These are phyloP conservation scores for Lactarius deliciosus DNA, from an alignment of 768 basidiomycete genomes.

Conservation along the genomic window DNA sequence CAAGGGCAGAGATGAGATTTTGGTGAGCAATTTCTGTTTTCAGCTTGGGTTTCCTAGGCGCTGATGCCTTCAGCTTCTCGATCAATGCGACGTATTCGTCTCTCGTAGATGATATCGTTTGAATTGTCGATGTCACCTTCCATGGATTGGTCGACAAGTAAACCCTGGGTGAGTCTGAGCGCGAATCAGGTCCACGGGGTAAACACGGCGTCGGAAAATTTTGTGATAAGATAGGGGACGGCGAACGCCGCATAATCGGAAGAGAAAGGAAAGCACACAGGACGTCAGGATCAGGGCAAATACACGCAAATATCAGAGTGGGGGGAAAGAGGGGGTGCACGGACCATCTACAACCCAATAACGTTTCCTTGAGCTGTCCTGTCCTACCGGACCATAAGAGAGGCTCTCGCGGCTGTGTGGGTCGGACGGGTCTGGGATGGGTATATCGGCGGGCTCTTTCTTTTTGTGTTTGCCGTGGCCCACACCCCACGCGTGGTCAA, in stretches of 20 bases:
- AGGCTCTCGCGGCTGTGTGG: conserved; percentile 66
- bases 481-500: conserved; percentile 88
- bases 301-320: conserved; percentile 61
- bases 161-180: conserved; percentile 76
- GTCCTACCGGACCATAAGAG: conserved; percentile 69
- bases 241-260: conserved; percentile 46
- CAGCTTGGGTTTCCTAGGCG: conserved; percentile 46
- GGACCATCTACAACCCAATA: conserved; percentile 89
- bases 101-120: conserved; percentile 65
- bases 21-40: conserved; percentile 64
- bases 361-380: conserved; percentile 71
- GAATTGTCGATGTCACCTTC: conserved; percentile 81
- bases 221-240: conserved; percentile 32
- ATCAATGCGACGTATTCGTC: conserved; percentile 71
- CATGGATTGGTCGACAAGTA: conserved; percentile 87
- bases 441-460: conserved; percentile 55
- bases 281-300: conserved; percentile 50
- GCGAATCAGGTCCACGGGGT: conserved; percentile 13
- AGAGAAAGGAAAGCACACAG: conserved; percentile 40
- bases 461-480: conserved; percentile 84
- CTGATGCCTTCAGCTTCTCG: conserved; percentile 54
- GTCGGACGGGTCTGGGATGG: conserved; percentile 54
- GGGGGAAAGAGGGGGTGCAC: conserved; percentile 47
- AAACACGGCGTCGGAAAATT: conserved; percentile 29
- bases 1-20: conserved; percentile 58